These are phyloP conservation scores for Pulveroboletus frians DNA, from an alignment of 768 basidiomycete genomes.

Conservation along the genomic window DNA sequence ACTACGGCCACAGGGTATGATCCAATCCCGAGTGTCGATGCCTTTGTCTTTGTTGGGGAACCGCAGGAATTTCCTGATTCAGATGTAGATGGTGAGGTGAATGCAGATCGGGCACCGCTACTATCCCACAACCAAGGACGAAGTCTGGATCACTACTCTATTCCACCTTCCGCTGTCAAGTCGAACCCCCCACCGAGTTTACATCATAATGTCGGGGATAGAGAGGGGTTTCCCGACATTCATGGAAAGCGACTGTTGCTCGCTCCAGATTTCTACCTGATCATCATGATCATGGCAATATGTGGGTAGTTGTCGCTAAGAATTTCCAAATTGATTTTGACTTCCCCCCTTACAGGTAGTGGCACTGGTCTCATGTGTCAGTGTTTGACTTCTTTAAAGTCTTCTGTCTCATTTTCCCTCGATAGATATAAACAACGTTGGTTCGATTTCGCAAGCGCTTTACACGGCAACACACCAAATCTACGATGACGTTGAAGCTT, in stretches of 20 bases:
- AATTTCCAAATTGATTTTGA: not conserved
- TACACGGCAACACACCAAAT: conserved; percentile 53
- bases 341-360: conserved; percentile 40
- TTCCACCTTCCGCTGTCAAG: conserved; percentile 17
- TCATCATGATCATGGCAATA: conserved; percentile 51
- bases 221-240: conserved; percentile 42
- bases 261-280: conserved; percentile 58
- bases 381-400: conserved; percentile 17
- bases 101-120: conserved; percentile 20
- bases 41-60: conserved; percentile 22
- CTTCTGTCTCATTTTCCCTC: not conserved
- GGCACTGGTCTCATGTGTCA: conserved; percentile 76
- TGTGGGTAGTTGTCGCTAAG: conserved; percentile 37
- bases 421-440: conserved; percentile 82
- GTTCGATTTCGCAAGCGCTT: conserved; percentile 66
- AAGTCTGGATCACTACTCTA: conserved; percentile 21
- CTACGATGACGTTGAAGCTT: conserved; percentile 64
- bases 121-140: conserved; percentile 17
- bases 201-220: conserved; percentile 1
- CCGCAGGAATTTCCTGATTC: conserved; percentile 10
- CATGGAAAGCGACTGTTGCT: conserved; percentile 48
- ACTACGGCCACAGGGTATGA: conserved; percentile 14
- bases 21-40: conserved; percentile 13
- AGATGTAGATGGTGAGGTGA: conserved; percentile 8
- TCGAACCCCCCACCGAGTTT: conserved; percentile 16